Percentiles rank a stretch among this genome's conserved stretches.
Evolutionary conservation across 2,329 filamentous ascomycete species (phyloP).

Genomic region (Penicillium aurantiogriseum): DNA sequence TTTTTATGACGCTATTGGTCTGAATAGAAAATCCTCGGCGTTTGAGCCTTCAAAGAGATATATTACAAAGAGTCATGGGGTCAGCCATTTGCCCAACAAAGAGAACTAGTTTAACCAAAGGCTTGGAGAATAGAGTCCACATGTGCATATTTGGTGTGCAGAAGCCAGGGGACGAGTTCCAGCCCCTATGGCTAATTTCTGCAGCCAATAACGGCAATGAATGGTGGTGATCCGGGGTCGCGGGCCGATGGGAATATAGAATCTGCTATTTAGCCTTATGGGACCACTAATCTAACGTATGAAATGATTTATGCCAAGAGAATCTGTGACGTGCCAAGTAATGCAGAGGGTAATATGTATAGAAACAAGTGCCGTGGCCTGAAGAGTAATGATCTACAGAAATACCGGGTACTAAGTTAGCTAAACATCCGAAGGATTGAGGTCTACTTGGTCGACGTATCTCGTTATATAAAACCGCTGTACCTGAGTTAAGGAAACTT

Average conservation of each 20-base stretch:
- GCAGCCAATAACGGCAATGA: constrained; percentile 3
- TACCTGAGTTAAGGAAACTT: not conserved
- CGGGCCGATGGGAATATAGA: constrained; percentile 18
- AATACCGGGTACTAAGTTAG: not conserved
- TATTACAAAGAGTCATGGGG: not conserved
- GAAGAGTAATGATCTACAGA: constrained; percentile 30
- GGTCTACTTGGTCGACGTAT: not conserved
- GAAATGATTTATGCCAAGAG: constrained; percentile 8
- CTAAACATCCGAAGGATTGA: not conserved
- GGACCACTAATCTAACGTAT: too few species aligned
- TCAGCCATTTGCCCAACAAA: not conserved
- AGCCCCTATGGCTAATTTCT: constrained; percentile 1
- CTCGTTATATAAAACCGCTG: not conserved
- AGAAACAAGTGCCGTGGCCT: constrained; percentile 21
- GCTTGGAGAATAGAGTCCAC: not conserved
- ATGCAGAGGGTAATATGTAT: not conserved
- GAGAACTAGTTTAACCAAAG: not conserved
- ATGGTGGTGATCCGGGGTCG: constrained; percentile 16
- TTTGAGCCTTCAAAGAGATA: not conserved
- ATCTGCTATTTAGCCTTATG: not conserved
- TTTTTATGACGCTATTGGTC: not conserved
- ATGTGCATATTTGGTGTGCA: not conserved
- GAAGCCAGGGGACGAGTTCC: not conserved
- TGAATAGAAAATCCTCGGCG: not conserved
- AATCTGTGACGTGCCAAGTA: constrained; percentile 16